A percentile compares a stretch with the other conserved stretches of the same genome.
phyloP scores from a whole-genome alignment of 2,329 filamentous ascomycete species.

The Drechslerella dactyloides region DNA sequence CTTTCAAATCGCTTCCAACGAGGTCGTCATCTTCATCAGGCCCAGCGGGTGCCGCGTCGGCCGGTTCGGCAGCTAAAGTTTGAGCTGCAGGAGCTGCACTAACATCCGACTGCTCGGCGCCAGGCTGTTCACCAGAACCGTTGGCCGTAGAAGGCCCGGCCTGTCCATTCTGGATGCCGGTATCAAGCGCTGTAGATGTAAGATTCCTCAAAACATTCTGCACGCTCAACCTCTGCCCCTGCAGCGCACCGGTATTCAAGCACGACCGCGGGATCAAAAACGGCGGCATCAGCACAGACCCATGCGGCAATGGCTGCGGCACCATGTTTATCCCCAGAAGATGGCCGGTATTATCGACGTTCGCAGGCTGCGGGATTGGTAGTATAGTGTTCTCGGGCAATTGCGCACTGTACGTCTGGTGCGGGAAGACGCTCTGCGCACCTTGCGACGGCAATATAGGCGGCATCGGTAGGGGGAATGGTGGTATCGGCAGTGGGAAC shows the following conservation, averaged over 20 bases:
- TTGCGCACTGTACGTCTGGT: background rate
- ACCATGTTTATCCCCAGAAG: background rate
- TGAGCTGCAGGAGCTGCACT: no score
- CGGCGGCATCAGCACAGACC: slow-evolving; percentile 24
- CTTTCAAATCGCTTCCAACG: no score
- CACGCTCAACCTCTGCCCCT: slow-evolving; percentile 30
- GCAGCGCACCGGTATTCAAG: slow-evolving; percentile 20
- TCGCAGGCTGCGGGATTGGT: background rate
- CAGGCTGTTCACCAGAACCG: background rate
- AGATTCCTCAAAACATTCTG: slow-evolving; percentile 38
- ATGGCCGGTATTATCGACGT: slow-evolving; percentile 9
- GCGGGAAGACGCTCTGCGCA: background rate
- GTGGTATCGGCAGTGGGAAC: slow-evolving; percentile 9
- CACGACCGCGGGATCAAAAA: slow-evolving; percentile 25
- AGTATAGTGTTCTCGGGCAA: background rate
- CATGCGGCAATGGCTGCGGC: background rate
- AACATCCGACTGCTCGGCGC: no score
- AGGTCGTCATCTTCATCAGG: no score
- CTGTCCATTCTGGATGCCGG: background rate
- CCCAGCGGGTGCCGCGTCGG: no score
- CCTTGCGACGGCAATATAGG: slow-evolving; percentile 8
- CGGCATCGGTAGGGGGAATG: slow-evolving; percentile 1
- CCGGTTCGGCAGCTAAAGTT: no score
- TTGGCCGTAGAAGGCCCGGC: background rate
- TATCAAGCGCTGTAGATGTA: slow-evolving; percentile 15